These are phyloP conservation scores for Ceratocystis huliohia DNA, from an alignment of 2,329 filamentous ascomycete species.

Conservation along the genomic window DNA sequence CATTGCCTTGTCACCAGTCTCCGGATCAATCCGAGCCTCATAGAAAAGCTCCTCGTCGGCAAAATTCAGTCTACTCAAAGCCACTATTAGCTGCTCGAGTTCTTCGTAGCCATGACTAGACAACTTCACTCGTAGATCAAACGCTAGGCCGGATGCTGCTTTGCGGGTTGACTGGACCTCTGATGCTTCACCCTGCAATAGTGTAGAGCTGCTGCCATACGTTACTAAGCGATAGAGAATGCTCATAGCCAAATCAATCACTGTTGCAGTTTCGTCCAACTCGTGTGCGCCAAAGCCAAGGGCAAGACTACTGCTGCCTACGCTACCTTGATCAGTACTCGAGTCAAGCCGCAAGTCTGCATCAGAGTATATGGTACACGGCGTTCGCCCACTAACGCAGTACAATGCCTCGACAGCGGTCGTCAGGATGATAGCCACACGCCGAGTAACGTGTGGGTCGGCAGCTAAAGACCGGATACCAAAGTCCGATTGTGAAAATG, in stretches of 20 bases:
- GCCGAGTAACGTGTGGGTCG: slow-evolving; percentile 58
- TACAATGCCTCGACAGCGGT: slow-evolving; percentile 63
- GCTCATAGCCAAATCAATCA: slow-evolving; percentile 24
- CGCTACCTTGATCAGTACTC: neutral
- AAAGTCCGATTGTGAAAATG: slow-evolving; percentile 49
- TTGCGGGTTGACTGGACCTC: neutral
- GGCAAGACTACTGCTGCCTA: slow-evolving; percentile 30
- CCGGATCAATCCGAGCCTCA: slow-evolving; percentile 62
- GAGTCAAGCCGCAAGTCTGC: neutral
- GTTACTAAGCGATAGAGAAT: slow-evolving; percentile 14
- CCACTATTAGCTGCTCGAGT: slow-evolving; percentile 69
- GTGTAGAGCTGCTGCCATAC: neutral
- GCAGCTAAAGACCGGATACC: slow-evolving; percentile 52
- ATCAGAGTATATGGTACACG: slow-evolving; percentile 6
- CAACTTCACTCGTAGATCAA: neutral
- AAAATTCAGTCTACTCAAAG: slow-evolving; percentile 73
- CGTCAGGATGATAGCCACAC: slow-evolving; percentile 53
- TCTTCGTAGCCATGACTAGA: slow-evolving; percentile 39
- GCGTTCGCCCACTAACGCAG: slow-evolving; percentile 28
- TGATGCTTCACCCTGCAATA: neutral
- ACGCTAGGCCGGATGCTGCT: slow-evolving; percentile 20
- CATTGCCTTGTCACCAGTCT: slow-evolving; percentile 69
- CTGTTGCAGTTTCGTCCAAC: neutral
- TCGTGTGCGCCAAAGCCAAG: slow-evolving; percentile 18
- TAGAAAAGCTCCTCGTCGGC: slow-evolving; percentile 64